These are phyloP conservation scores for Ricinus communis DNA, from an alignment of 345 rosid species.

Conservation along the genomic window DNA sequence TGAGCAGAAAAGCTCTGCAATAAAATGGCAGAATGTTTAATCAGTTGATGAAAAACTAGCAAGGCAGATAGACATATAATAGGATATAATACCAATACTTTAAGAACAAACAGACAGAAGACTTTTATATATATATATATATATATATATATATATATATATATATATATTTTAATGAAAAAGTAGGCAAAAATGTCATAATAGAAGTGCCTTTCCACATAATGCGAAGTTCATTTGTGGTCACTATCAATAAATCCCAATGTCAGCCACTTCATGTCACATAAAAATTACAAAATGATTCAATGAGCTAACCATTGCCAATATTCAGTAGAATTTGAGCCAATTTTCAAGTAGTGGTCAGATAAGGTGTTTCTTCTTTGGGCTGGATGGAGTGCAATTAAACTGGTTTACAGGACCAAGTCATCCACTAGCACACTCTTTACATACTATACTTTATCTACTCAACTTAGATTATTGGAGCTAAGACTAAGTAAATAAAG, in stretches of 20 bases:
- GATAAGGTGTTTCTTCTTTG: background rate
- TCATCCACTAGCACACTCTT: too few relatives aligned
- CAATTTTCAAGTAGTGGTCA: background rate
- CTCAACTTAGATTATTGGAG: background rate
- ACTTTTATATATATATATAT: too few relatives aligned
- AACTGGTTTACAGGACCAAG: background rate
- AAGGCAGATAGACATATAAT: background rate
- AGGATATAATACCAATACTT: background rate
- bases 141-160: too few relatives aligned
- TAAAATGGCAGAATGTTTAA: constrained; percentile 18
- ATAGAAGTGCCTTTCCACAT: background rate
- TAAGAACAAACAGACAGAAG: constrained; percentile 9
- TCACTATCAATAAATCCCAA: background rate
- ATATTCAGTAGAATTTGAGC: background rate
- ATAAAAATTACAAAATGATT: background rate
- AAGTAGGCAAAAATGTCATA: background rate
- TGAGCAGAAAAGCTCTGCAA: constrained; percentile 96
- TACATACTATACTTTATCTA: too few relatives aligned
- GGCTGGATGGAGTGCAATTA: background rate
- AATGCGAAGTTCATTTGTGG: background rate
- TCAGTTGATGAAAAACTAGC: constrained; percentile 17
- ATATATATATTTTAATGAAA: too few relatives aligned
- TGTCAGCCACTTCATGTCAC: background rate
- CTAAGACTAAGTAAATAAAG: background rate
- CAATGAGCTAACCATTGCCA: background rate